Evolutionary conservation across 495 filamentous ascomycete genomes (phyloP), one percentile per base, ranked within the genome.

Genomic region (Penicillium desertorum): DNA sequence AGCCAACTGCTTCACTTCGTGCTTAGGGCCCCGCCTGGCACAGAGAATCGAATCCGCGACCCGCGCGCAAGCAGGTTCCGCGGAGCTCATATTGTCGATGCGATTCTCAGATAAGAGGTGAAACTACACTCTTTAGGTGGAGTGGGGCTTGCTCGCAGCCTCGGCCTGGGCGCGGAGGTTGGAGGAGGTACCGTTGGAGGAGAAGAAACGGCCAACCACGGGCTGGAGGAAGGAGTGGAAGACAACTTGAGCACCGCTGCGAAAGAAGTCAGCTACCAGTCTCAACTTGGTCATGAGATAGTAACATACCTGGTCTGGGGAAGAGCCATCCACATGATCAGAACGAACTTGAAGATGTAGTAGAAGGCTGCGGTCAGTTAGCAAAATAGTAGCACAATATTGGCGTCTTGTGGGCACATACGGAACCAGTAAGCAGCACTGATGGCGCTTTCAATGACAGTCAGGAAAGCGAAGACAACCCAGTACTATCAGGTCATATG

Each of bases 391-490:
- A 6, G 2, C 10, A 22, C 16, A 0, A 32, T 29, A 32, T 29
- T 29, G 23, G 10, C n/a, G 9, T 20, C 22, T n/a, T 17, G 45
- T 8, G 27, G 61, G 27, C 25, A 77, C 83, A 61, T 82, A 87
- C 84, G 94, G 82, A 99, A 93, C 94, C 94, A 99, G 83, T 99
- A 99, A 44, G 95, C 89, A 57, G 95, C 92, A 74, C 81, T 94
- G 69, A 99, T 79, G 54, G 88, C 84, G 68, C 91, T 95, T 85
- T 99, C 94, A 73, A 97, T 63, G 30, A 97, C 90, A 54, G 89
- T 92, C 78, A 97, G 85, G 78, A 96, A 90, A 58, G 90, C 84
- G 69, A 91, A 98, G 36, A 96, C 90, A 58, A 98, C 91, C 94
- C 94, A 98, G 81, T 98, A 98, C 91, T 96, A 70, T 30, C 62